These are phyloP conservation scores for Cryptococcus floricola DNA, from an alignment of 1,284 basidiomycete species.

Conservation along the genomic window DNA sequence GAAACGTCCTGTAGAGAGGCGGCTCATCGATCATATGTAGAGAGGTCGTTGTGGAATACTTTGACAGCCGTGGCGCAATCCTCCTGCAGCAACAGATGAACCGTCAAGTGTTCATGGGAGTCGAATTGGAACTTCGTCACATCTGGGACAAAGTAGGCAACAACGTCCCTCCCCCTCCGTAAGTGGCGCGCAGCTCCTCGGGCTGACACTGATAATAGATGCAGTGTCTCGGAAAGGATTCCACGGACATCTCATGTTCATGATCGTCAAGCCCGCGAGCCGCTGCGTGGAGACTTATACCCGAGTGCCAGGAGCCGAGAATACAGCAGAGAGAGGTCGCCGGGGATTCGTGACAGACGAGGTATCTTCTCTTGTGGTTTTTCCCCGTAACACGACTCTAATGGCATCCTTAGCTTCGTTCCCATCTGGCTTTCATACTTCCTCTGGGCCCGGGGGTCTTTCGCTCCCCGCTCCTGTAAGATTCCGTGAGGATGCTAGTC, in stretches of 20 bases:
- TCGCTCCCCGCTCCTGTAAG: not conserved
- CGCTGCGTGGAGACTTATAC: not conserved
- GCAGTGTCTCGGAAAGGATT: not conserved
- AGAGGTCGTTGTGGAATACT: constrained; percentile 81
- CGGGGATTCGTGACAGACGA: constrained; percentile 5
- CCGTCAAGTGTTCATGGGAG: constrained; percentile 73
- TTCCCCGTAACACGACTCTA: not conserved
- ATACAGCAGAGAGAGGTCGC: constrained; percentile 6
- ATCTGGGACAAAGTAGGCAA: constrained; percentile 70
- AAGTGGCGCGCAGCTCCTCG: constrained; percentile 1
- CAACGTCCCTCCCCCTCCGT: constrained; percentile 39
- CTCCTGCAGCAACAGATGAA: constrained; percentile 76
- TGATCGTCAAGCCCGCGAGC: constrained; percentile 6
- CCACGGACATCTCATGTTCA: not conserved
- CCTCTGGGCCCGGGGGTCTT: constrained; percentile 1
- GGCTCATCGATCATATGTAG: constrained; percentile 48
- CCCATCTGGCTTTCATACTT: not conserved
- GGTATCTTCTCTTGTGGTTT: constrained; percentile 1
- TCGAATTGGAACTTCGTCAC: constrained; percentile 78
- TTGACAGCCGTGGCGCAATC: constrained; percentile 75
- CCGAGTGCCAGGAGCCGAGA: not conserved
- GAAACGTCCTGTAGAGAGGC: not conserved
- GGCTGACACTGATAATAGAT: not conserved
- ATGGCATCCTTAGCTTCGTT: constrained; percentile 2
- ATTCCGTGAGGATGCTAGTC: not conserved